phyloP scores from a whole-genome alignment of 257 asterid genomes.

The Penstemon eatonii region DNA sequence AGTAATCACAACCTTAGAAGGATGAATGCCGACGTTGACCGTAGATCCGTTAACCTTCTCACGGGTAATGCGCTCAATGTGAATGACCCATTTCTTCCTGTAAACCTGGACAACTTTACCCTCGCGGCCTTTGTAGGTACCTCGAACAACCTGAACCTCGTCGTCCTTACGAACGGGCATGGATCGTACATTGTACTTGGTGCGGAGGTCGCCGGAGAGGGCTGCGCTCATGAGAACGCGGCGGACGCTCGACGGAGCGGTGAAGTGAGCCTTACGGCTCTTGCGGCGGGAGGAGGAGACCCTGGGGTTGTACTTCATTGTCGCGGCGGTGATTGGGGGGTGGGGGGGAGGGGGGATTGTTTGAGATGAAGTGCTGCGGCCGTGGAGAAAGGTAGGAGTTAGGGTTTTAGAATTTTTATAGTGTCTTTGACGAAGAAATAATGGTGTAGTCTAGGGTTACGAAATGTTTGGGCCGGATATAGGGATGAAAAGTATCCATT shows the following conservation, averaged over 20 bases:
- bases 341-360: neutral
- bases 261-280: conserved; percentile 86
- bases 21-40: conserved; percentile 78
- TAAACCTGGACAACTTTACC: conserved; percentile 87
- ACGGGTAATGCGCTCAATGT: conserved; percentile 78
- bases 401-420: neutral
- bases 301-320: conserved; percentile 71
- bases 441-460: no score
- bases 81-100: conserved; percentile 94
- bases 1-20: conserved; percentile 65
- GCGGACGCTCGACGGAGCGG: conserved; percentile 86
- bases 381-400: neutral
- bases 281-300: conserved; percentile 87
- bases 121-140: conserved; percentile 89
- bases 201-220: conserved; percentile 58
- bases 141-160: conserved; percentile 83
- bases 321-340: conserved; percentile 31
- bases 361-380: conserved; percentile 11
- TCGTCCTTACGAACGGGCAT: conserved; percentile 92
- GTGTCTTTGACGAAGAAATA: no score
- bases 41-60: conserved; percentile 88
- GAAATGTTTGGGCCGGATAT: no score
- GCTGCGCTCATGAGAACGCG: conserved; percentile 89
- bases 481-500: no score
- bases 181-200: conserved; percentile 73